A percentile compares a stretch with the other conserved stretches of the same genome.
phyloP scores from a whole-genome alignment of 345 rosid genomes.

The Corymbia maculata region DNA sequence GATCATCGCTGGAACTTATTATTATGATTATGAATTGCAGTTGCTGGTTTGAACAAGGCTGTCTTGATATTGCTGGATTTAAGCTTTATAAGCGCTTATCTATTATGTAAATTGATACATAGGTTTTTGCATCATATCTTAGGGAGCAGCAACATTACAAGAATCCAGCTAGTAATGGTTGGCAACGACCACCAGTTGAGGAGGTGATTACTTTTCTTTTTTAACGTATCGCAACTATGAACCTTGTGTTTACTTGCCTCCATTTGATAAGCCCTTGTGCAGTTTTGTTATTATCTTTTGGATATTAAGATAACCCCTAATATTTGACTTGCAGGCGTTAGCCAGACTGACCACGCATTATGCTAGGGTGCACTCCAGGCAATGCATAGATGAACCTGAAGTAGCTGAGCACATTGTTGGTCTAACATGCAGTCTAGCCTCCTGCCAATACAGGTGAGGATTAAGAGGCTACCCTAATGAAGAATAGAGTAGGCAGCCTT shows the following conservation, averaged over 20 bases:
- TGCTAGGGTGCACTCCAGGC: constrained; percentile 68
- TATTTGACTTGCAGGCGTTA: constrained; percentile 33
- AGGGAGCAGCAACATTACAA: constrained; percentile 87
- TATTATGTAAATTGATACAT: not conserved
- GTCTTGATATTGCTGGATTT: not conserved
- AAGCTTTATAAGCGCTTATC: not conserved
- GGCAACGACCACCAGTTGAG: constrained; percentile 82
- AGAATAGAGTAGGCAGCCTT: not conserved
- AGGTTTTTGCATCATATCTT: not conserved
- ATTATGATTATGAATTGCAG: not conserved
- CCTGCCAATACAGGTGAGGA: constrained; percentile 73
- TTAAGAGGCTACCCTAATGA: not conserved
- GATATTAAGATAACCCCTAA: not conserved
- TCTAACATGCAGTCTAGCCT: constrained; percentile 74
- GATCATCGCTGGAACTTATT: not conserved
- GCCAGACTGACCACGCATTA: constrained; percentile 71
- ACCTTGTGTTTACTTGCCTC: not conserved
- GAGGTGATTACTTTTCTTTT: constrained; percentile 33
- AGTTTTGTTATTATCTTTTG: not conserved
- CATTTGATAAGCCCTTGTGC: not conserved
- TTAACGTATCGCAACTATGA: not conserved
- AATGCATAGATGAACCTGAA: constrained; percentile 88
- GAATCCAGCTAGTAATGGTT: constrained; percentile 34
- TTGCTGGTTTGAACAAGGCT: not conserved
- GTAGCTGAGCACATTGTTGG: constrained; percentile 84